phyloP scores from a whole-genome alignment of 805 yeast species.

The Komagataella pastoris region DNA sequence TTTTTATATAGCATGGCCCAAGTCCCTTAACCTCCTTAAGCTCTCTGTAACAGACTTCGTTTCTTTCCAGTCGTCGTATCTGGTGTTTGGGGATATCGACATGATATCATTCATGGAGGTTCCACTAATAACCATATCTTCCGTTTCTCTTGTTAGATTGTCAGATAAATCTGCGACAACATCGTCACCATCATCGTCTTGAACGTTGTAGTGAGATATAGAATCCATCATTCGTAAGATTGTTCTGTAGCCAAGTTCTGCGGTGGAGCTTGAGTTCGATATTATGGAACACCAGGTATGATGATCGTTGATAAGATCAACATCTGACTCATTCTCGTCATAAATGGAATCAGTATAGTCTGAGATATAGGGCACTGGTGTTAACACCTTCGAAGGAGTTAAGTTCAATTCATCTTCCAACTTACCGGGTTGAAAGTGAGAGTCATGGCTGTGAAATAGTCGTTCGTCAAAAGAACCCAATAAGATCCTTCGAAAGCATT shows the following conservation, averaged over 20 bases:
- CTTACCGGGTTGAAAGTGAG: background rate
- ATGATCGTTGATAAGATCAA: slow-evolving; percentile 21
- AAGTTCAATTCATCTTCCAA: slow-evolving; percentile 4
- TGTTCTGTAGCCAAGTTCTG: slow-evolving; percentile 9
- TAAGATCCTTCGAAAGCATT: slow-evolving; percentile 22
- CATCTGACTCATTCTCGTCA: slow-evolving; percentile 6
- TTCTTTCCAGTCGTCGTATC: background rate
- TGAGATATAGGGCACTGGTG: background rate
- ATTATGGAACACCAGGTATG: slow-evolving; percentile 18
- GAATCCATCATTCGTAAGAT: slow-evolving; percentile 5
- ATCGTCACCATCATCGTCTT: slow-evolving; percentile 3
- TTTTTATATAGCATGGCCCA: slow-evolving; percentile 1
- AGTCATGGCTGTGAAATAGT: background rate
- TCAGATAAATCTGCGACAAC: slow-evolving; percentile 1
- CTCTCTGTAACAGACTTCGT: background rate
- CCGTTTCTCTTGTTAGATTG: slow-evolving; percentile 5
- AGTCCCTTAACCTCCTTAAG: background rate
- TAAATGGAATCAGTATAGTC: slow-evolving; percentile 1
- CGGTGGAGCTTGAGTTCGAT: slow-evolving; percentile 9
- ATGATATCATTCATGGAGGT: slow-evolving; percentile 1
- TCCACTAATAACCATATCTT: slow-evolving; percentile 3
- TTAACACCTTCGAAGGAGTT: background rate
- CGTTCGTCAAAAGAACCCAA: slow-evolving; percentile 4
- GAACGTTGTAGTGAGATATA: background rate
- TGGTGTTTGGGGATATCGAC: background rate